phyloP scores from a whole-genome alignment of 1,284 basidiomycete genomes.

The Fomitopsis pinicola region DNA sequence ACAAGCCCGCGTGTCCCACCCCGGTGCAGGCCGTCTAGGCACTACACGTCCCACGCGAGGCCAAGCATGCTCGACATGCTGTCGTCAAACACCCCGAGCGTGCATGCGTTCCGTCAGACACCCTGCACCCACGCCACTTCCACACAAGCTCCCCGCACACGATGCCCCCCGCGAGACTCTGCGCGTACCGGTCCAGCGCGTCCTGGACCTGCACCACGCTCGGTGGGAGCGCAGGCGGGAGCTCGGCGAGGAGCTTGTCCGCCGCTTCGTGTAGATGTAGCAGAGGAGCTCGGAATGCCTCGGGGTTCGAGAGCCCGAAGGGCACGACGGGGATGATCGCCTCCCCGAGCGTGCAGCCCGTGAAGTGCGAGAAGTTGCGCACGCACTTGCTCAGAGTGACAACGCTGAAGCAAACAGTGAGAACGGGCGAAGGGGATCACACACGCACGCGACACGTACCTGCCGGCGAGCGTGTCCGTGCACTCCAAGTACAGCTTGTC shows the following conservation, averaged over 20 bases:
- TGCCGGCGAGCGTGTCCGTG: conserved; percentile 85
- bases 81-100: conserved; percentile 53
- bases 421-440: conserved; percentile 5
- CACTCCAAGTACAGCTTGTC: conserved; percentile 79
- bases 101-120: conserved; percentile 58
- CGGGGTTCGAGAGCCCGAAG: conserved; percentile 58
- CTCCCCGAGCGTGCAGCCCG: conserved; percentile 76
- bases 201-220: conserved; percentile 9
- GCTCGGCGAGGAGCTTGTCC: conserved; percentile 39
- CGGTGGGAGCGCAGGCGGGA: conserved; percentile 45
- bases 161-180: conserved; percentile 26
- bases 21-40: background rate
- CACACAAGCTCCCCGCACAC: conserved; percentile 33
- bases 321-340: conserved; percentile 74
- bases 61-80: conserved; percentile 55
- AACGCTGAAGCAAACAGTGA: conserved; percentile 42
- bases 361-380: conserved; percentile 79
- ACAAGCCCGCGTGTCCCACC: background rate
- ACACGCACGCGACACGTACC: conserved; percentile 33
- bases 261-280: conserved; percentile 62
- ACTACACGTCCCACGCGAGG: conserved; percentile 49
- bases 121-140: conserved; percentile 42
- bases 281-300: conserved; percentile 56
- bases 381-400: conserved; percentile 82
- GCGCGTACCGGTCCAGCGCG: conserved; percentile 22